Evolutionary conservation across 2,329 filamentous ascomycete genomes (phyloP), one percentile per base, ranked within the genome.

Genomic region (Coniochaeta sp.): DNA sequence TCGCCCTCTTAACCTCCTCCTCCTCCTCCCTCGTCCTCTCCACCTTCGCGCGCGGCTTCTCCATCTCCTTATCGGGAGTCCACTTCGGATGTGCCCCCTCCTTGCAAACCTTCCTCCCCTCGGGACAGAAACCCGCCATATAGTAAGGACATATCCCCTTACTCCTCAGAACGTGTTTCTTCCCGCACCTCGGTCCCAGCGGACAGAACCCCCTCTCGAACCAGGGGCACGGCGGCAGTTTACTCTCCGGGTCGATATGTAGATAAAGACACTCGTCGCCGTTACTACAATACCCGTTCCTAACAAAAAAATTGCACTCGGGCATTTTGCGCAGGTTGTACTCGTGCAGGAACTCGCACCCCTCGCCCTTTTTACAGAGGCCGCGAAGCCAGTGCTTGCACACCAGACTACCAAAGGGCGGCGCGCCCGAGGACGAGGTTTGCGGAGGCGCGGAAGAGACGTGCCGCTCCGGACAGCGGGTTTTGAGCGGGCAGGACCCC

Each of bases 321-420:
- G 94, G 91, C 90, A 97, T 97, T 70, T 94, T 91, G 57, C 94
- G 85, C 60, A 99, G 81, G 72, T 99, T 97, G 76, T 96, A 99
- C 72, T 97, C 94, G 77, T 99, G 94, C 48, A 97, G 77, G 64
- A 97, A 99, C 74, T 99, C 94, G 83, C 94, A 99, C 60, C 85
- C 83, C 65, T 96, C 87, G 62, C 92, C 94, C 72, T 97, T 97
- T 67, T 99, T 99, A 78, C 94, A 99, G 18, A 99, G 82, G 0
- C 91, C 92, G 58, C 95, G 89, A 64, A 97, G 84, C 85, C 94
- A 97, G 77, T 97, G 94, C 75, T 99, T 99, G 83, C 94, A 99
- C 55, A 99, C 92, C 14, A 97, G 83, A 65, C 81, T 87, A 72
- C 86, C 89, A 67, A 86, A 86, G 30, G 18, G 63, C 58, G 22